Conservation (phyloP, 805 yeast genomes). For the Yamadazyma tumulicola region DNA sequence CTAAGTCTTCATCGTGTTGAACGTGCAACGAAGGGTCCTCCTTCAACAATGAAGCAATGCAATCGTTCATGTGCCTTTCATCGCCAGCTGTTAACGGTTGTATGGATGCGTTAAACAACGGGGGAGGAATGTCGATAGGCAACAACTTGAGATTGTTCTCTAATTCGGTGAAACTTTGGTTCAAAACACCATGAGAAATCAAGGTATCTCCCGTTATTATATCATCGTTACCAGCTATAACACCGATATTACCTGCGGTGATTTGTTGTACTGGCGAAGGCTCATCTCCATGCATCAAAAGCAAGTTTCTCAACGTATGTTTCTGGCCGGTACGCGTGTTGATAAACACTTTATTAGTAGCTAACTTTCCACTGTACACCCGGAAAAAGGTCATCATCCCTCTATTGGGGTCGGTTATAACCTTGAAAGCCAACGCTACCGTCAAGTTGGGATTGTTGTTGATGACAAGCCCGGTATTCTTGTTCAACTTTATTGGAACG, state of each 20-base stretch:
- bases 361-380: slow-evolving; percentile 78
- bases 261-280: slow-evolving; percentile 68
- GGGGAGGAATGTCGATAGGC: slow-evolving; percentile 86
- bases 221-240: slow-evolving; percentile 67
- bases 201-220: slow-evolving; percentile 90
- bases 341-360: slow-evolving; percentile 56
- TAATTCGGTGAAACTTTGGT: slow-evolving; percentile 42
- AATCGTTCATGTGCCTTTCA: slow-evolving; percentile 64
- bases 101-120: slow-evolving; percentile 81
- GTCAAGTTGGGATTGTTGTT: slow-evolving; percentile 59
- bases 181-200: slow-evolving; percentile 53
- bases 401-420: slow-evolving; percentile 76
- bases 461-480: slow-evolving; percentile 46
- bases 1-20: slow-evolving; percentile 75
- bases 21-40: slow-evolving; percentile 90
- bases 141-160: slow-evolving; percentile 50
- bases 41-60: slow-evolving; percentile 60
- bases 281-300: slow-evolving; percentile 84
- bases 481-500: slow-evolving; percentile 36
- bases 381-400: slow-evolving; percentile 84
- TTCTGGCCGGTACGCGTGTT: slow-evolving; percentile 70
- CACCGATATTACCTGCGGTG: slow-evolving; percentile 85
- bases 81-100: slow-evolving; percentile 86
- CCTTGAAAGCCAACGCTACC: slow-evolving; percentile 87
- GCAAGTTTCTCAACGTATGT: slow-evolving; percentile 62